These are phyloP conservation scores for Grifola frondosa DNA, from an alignment of 1,284 basidiomycete genomes.

Conservation along the genomic window DNA sequence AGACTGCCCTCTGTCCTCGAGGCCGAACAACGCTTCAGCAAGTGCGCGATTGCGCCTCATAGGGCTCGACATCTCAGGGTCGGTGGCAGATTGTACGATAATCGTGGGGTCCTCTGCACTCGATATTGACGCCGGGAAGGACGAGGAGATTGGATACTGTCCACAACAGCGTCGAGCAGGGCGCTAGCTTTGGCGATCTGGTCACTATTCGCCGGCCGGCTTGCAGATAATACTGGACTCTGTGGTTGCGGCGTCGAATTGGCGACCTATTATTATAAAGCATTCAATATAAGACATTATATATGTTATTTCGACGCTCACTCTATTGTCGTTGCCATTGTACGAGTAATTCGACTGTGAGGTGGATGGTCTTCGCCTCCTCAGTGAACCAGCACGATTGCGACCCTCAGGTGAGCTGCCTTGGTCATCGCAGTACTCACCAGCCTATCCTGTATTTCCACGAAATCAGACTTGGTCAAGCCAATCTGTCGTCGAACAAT, in stretches of 20 bases:
- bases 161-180: slow-evolving; percentile 64
- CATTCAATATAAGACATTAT: slow-evolving; percentile 4
- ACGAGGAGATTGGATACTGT: slow-evolving; percentile 56
- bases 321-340: slow-evolving; percentile 50
- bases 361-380: slow-evolving; percentile 73
- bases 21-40: slow-evolving; percentile 70
- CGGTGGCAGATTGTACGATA: slow-evolving; percentile 19
- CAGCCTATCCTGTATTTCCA: slow-evolving; percentile 70
- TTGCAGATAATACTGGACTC: slow-evolving; percentile 7
- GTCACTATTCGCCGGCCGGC: slow-evolving; percentile 26
- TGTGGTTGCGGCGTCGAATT: slow-evolving; percentile 50
- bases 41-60: slow-evolving; percentile 68
- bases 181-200: slow-evolving; percentile 57
- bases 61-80: slow-evolving; percentile 36
- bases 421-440: slow-evolving; percentile 59
- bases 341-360: slow-evolving; percentile 73
- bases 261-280: slow-evolving; percentile 20
- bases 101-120: slow-evolving; percentile 28
- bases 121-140: slow-evolving; percentile 25
- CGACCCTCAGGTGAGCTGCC: slow-evolving; percentile 52
- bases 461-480: slow-evolving; percentile 65
- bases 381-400: slow-evolving; percentile 50
- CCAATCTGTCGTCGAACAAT: slow-evolving; percentile 63
- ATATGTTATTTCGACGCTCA: slow-evolving; percentile 34
- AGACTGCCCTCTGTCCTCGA: slow-evolving; percentile 40